Evolutionary conservation across 2,329 filamentous ascomycete species (phyloP).

Genomic region (Hymenoscyphus salicellus): DNA sequence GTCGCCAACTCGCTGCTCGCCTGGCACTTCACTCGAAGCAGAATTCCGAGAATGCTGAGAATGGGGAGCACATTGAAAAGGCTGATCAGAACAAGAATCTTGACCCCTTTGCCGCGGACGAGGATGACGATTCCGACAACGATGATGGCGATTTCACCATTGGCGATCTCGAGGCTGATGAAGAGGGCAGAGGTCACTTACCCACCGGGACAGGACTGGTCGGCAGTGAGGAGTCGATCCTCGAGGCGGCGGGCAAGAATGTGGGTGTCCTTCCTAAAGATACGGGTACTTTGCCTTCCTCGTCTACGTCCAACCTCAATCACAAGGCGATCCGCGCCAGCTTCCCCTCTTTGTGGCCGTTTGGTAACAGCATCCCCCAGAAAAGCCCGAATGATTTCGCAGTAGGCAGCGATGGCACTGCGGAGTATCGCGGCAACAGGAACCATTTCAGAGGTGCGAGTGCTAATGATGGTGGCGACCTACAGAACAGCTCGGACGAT

Average conservation of each 20-base stretch:
- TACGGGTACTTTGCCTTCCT: conserved; percentile 14
- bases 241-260: conserved; percentile 20
- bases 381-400: conserved; percentile 13
- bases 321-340: conserved; percentile 17
- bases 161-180: conserved; percentile 32
- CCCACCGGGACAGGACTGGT: conserved; percentile 15
- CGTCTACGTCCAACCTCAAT: neutral
- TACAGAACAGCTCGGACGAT: conserved; percentile 25
- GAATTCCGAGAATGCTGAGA: conserved; percentile 26
- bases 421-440: conserved; percentile 6
- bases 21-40: conserved; percentile 73
- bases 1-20: conserved; percentile 84
- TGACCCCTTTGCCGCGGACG: conserved; percentile 35
- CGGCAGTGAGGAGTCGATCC: conserved; percentile 16
- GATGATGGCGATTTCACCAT: conserved; percentile 32
- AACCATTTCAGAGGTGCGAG: conserved; percentile 17
- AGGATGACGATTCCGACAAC: conserved; percentile 34
- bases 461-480: conserved; percentile 25
- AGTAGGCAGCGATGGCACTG: conserved; percentile 9
- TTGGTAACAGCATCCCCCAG: conserved; percentile 17
- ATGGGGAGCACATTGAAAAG: conserved; percentile 24
- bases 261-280: conserved; percentile 28
- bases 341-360: conserved; percentile 31
- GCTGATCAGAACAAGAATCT: conserved; percentile 25
- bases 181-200: conserved; percentile 28